These are phyloP conservation scores for Pseudocercospora musae DNA, from an alignment of 2,329 filamentous ascomycete genomes.

Conservation along the genomic window DNA sequence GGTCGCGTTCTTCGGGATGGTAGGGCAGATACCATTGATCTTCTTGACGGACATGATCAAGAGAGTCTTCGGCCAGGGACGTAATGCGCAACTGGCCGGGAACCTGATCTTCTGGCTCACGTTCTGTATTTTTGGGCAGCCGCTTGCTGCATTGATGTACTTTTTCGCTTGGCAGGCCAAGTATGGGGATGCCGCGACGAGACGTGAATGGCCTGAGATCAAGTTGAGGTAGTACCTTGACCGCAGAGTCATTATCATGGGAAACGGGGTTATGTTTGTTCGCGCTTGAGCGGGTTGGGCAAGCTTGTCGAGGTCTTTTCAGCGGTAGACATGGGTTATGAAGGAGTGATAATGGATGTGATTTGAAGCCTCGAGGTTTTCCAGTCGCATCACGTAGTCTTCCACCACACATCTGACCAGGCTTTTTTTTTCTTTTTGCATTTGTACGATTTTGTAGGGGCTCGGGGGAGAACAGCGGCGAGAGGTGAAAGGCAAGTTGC, in stretches of 20 bases:
- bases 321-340: not conserved
- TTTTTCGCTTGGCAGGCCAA: conserved; percentile 98
- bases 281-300: not conserved
- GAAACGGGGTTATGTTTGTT: not conserved
- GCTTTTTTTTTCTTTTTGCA: too few species aligned
- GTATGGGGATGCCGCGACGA: conserved; percentile 57
- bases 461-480: not conserved
- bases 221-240: conserved; percentile 12
- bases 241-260: not conserved
- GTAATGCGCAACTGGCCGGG: conserved; percentile 73
- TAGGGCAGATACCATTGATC: conserved; percentile 87
- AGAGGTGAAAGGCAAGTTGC: not conserved
- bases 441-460: too few species aligned
- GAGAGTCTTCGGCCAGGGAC: conserved; percentile 62
- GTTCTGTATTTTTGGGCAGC: conserved; percentile 93
- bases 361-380: not conserved
- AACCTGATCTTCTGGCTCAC: conserved; percentile 96
- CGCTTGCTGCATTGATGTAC: conserved; percentile 85
- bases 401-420: too few species aligned
- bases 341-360: not conserved
- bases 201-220: conserved; percentile 27
- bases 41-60: conserved; percentile 73
- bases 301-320: not conserved
- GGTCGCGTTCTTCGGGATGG: conserved; percentile 91
- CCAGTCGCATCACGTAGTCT: not conserved